Evolutionary conservation across 2,329 filamentous ascomycete species (phyloP), one percentile per base, ranked within the genome.

Genomic region (Neurospora crassa): DNA sequence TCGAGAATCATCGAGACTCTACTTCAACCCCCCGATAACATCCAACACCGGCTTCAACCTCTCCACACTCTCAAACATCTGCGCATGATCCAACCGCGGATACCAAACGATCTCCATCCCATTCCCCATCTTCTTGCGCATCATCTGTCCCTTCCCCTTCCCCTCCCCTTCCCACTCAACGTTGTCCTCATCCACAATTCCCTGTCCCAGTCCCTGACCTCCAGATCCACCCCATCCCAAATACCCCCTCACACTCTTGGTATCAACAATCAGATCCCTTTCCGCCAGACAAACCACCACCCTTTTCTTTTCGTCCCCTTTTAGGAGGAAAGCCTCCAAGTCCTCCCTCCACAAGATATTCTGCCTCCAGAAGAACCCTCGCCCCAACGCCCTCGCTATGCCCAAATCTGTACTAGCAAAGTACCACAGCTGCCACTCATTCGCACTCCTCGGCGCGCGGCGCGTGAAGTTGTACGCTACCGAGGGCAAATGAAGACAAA

Each of bases 291-390:
- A 86, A 0, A 91, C 88, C 0, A 87, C 88, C 12, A 89, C 85
- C 43, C 77, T 80, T 43, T 82, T 78, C 34, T 76, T 12, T 1
- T 3, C 40, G 43, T 76, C 72, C 73, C 69, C 11, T 29, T 68
- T 3, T 7, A 53, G 12, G 6, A 53, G 12, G 6, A 59, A 59
- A 1, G 2, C 29, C 24, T 68, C 59, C 74, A 92, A 78, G 73
- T 91, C 88, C 68, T 92, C 88, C 74, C 87, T 88, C 90, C 91
- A 93, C 8, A 91, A 80, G 47, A 91, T 87, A 74, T 90, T 92
- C 74, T 92, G 85, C 37, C 84, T 84, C 91, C 91, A 93, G 79
- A 91, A 92, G 80, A 93, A 92, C 75, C 89, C 85, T 3, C 90
- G 82, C 0, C 85, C 87, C 0, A 93, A 81, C 11, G 87, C 88